Percentiles rank a stretch among this genome's conserved stretches.
phyloP scores from a whole-genome alignment of 2,329 filamentous ascomycete species.

The Penicillium sp. region DNA sequence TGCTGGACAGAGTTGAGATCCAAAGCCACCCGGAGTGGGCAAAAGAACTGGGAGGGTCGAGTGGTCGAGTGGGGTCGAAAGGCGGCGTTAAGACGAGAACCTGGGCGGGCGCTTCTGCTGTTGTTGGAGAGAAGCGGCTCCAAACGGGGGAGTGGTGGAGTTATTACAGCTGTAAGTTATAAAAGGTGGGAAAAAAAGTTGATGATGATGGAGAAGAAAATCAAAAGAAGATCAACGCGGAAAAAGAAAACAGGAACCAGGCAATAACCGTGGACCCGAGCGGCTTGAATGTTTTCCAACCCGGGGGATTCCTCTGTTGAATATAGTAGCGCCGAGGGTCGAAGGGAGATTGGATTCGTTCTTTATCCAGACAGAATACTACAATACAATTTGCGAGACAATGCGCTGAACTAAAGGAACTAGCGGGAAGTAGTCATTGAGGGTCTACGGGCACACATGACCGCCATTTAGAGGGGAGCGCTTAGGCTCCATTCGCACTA shows the following conservation, averaged over 20 bases:
- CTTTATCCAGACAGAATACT: not conserved
- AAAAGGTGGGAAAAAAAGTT: not conserved
- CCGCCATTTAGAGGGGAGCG: constrained; percentile 26
- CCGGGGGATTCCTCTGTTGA: not conserved
- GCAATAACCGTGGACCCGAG: constrained; percentile 1
- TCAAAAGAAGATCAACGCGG: not conserved
- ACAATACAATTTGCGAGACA: not conserved
- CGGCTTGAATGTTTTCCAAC: not conserved
- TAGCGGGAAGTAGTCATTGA: not conserved
- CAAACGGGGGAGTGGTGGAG: not conserved
- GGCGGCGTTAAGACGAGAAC: constrained; percentile 2
- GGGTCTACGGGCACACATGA: constrained; percentile 34
- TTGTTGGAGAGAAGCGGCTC: not conserved
- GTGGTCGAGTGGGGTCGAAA: constrained; percentile 2
- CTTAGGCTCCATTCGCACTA: constrained; percentile 30
- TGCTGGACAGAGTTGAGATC: constrained; percentile 8
- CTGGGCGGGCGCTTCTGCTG: not conserved
- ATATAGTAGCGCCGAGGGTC: constrained; percentile 7
- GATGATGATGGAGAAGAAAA: not conserved
- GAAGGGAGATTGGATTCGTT: not conserved
- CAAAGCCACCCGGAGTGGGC: constrained; percentile 9
- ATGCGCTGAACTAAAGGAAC: not conserved
- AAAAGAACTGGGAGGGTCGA: constrained; percentile 3
- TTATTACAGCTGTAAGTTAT: not conserved
- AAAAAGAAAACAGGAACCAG: constrained; percentile 7